Base-by-base conservation (phyloP, 345 rosid genomes). In the Pistacia vera region DNA sequence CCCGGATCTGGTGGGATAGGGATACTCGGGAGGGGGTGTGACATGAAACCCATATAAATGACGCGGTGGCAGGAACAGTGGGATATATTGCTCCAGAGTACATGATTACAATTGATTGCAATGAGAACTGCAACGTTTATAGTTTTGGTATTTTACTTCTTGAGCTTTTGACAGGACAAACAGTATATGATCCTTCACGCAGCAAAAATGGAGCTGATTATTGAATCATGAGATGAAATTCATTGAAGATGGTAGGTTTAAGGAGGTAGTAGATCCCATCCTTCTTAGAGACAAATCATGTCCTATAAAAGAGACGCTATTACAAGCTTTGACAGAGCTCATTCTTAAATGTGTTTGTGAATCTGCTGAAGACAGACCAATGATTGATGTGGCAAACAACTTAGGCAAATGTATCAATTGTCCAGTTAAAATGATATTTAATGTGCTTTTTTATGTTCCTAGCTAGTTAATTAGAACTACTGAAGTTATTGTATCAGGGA, bases 241-340 rank as follows among this genome's bases (percentile, higher is more conserved):
- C 17, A 17, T 10, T 17, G 36, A 54, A 28, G 38, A 25, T 0
- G 8, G 64, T 33, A 56, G 13, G 49, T 25, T 58, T 4, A 8
- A 49, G 13, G 65, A 81, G 36, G 33, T 71, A 1, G 35, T 78
- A 13, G 84, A 78, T 51, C 77, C 82, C 10, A 1, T 4, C 6
- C 55, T 82, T 7, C 11, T 62, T 10, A 70, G 18, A 36, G 77
- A 62, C 14, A 66, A 36, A 17, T 30, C 20, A 17, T 72, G 68
- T 78, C 51, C n/a, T n/a, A 4, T 4, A 8, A 71, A 18, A 57
- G 54, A 35, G 16, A 46, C 30, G 51, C 76, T 76, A 20, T 2
- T 77, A 61, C 13, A 70, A 44, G 70, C 8, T 13, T 67, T 76
- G 11, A 16, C 0, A 8, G 38, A 12, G 8, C 67, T 77, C 55